phyloP scores from a whole-genome alignment of 2,329 filamentous ascomycete genomes.

The Pseudogymnoascus sp. region DNA sequence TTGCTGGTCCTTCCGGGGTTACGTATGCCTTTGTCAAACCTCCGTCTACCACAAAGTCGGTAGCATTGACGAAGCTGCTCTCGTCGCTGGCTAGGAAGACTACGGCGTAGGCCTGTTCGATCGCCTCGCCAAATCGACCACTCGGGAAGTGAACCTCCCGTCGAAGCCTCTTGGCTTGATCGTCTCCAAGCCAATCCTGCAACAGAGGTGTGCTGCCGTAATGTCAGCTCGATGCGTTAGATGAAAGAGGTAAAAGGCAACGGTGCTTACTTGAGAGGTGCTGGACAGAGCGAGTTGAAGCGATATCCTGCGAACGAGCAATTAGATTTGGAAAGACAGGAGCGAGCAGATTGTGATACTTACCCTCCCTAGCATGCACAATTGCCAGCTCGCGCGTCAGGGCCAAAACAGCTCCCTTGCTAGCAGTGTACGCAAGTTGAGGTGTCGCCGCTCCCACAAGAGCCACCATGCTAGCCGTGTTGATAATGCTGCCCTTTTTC shows the following conservation, averaged over 20 bases:
- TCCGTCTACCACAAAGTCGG: slow-evolving; percentile 90
- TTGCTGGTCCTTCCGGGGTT: slow-evolving; percentile 53
- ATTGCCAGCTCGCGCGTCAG: slow-evolving; percentile 67
- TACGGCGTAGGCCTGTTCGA: slow-evolving; percentile 68
- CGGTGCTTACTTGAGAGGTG: slow-evolving; percentile 48
- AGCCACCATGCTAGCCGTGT: slow-evolving; percentile 64
- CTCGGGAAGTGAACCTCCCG: slow-evolving; percentile 71
- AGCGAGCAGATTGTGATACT: background rate
- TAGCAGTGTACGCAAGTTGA: slow-evolving; percentile 66
- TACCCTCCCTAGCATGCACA: slow-evolving; percentile 61
- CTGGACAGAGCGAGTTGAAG: slow-evolving; percentile 67
- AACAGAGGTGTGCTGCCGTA: slow-evolving; percentile 50
- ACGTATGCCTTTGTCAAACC: slow-evolving; percentile 92
- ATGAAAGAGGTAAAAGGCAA: background rate
- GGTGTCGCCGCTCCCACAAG: slow-evolving; percentile 62
- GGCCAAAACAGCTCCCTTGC: slow-evolving; percentile 66
- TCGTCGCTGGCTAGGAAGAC: slow-evolving; percentile 68
- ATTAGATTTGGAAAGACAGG: background rate
- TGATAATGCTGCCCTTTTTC: slow-evolving; percentile 60
- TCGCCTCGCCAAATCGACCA: slow-evolving; percentile 66
- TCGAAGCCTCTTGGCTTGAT: slow-evolving; percentile 57
- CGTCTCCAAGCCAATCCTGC: slow-evolving; percentile 69
- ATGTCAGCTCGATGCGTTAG: background rate
- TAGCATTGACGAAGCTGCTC: slow-evolving; percentile 62
- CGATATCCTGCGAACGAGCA: slow-evolving; percentile 42